Evolutionary conservation across 2,329 filamentous ascomycete species (phyloP), one percentile per base, ranked within the genome.

Genomic region (Pseudocercospora cruenta): DNA sequence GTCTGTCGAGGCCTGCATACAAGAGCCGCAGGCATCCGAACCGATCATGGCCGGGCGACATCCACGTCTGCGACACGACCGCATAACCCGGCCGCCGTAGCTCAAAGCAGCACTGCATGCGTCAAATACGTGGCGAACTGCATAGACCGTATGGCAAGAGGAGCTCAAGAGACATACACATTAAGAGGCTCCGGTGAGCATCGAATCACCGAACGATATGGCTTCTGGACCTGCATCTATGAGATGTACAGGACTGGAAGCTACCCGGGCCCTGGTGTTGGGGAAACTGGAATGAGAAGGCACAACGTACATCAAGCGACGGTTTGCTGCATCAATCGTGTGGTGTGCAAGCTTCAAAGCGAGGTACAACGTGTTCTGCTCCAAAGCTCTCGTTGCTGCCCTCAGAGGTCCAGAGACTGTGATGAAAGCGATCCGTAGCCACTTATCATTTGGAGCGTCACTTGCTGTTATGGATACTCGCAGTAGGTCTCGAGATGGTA

Each of bases 281-380:
- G 22, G 24, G 10, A 51, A 51, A 55, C 22, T 31, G 26, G 24
- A 43, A 58, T 16, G n/a, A 39, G n/a, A 58, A 16, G 24, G 31
- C 31, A 58, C 55, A 43, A n/a, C 55, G 55, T 43, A 43, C 33
- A 19, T 58, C 55, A 36, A 58, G 22, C 21, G 36, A 39, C n/a
- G 33, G 55, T 12, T 16, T 22, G 55, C 55, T 36, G 55, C 55
- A 24, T 58, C n/a, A 39, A 58, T 58, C 22, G 31, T 36, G 55
- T 58, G 31, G 55, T 10, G 19, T 36, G 31, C n/a, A 58, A 58
- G 55, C 51, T 14, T 24, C 21, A 9, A 2, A 21, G 47, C 47
- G 47, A 51, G 2, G 21, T 24, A 51, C 21, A 22, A 3, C 21
- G 21, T 51, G 21, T 2, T 3, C 8, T 51, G 6, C 47, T 51